These are phyloP conservation scores for Boletus pseudopeckii DNA, from an alignment of 768 basidiomycete species.

Conservation along the genomic window DNA sequence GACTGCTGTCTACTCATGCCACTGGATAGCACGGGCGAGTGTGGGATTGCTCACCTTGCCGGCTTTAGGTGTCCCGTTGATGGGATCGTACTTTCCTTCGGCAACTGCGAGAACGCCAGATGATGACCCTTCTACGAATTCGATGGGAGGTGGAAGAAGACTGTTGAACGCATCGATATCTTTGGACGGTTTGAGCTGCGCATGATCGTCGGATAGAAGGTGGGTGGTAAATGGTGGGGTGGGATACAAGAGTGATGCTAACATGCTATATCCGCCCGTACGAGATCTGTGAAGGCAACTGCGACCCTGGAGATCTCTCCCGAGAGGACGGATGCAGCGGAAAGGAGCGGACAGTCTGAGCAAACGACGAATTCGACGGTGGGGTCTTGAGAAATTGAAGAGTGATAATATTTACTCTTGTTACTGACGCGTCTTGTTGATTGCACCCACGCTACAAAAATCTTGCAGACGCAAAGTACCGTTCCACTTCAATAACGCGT, in stretches of 20 bases:
- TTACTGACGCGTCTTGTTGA: constrained; percentile 22
- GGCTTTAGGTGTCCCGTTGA: constrained; percentile 63
- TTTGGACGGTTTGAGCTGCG: constrained; percentile 62
- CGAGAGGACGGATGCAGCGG: constrained; percentile 4
- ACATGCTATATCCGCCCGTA: constrained; percentile 44
- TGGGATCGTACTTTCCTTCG: constrained; percentile 78
- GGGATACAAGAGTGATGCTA: constrained; percentile 62
- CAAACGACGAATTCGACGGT: constrained; percentile 2
- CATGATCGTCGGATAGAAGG: constrained; percentile 46
- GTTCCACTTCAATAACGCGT: neutral
- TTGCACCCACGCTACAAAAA: neutral
- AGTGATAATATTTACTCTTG: constrained; percentile 28
- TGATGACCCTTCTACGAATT: constrained; percentile 83
- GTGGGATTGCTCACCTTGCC: constrained; percentile 41
- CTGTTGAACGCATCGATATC: constrained; percentile 75
- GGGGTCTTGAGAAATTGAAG: constrained; percentile 12
- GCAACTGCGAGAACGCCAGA: constrained; percentile 67
- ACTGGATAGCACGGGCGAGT: neutral
- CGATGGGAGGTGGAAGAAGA: constrained; percentile 75
- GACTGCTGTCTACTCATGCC: constrained; percentile 3
- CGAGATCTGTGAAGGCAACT: constrained; percentile 1
- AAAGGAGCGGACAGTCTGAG: constrained; percentile 19
- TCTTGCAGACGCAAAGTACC: no score
- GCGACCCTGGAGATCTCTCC: constrained; percentile 3
- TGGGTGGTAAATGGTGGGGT: constrained; percentile 49